Conservation (phyloP, 2,329 filamentous ascomycete genomes). For the Akanthomyces muscarius region DNA sequence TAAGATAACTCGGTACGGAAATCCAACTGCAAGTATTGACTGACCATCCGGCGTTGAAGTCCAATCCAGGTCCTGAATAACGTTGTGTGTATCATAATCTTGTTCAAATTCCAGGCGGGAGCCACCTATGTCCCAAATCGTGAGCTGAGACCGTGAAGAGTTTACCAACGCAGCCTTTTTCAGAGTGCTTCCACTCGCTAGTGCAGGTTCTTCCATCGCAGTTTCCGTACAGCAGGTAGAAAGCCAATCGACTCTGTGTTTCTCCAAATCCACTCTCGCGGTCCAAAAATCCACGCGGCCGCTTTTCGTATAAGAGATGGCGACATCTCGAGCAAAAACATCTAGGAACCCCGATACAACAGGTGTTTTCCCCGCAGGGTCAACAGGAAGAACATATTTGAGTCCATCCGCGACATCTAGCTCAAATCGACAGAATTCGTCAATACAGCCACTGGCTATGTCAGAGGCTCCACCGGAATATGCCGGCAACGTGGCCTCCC, state of each 20-base stretch:
- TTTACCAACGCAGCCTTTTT: conserved; percentile 85
- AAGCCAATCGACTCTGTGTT: conserved; percentile 71
- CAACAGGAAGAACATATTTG: conserved; percentile 72
- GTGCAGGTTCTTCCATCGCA: conserved; percentile 63
- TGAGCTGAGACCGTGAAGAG: conserved; percentile 65
- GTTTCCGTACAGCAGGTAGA: conserved; percentile 79
- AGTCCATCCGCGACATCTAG: conserved; percentile 57
- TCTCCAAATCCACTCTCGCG: conserved; percentile 61
- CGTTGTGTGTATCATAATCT: conserved; percentile 66
- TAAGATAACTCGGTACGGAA: conserved; percentile 77
- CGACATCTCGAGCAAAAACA: conserved; percentile 79
- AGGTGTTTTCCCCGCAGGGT: conserved; percentile 73
- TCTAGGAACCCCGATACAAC: conserved; percentile 76
- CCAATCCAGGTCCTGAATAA: conserved; percentile 87
- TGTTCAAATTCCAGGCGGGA: conserved; percentile 78
- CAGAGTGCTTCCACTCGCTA: conserved; percentile 81
- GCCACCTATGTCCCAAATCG: conserved; percentile 86
- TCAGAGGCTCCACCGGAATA: conserved; percentile 31
- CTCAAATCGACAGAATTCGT: conserved; percentile 68
- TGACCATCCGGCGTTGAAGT: conserved; percentile 86
- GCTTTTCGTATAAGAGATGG: conserved; percentile 73
- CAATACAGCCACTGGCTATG: conserved; percentile 37
- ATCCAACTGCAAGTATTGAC: conserved; percentile 87
- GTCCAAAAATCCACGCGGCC: conserved; percentile 83
- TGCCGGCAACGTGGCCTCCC: conserved; percentile 66